These are phyloP conservation scores for Passalora sequoiae DNA, from an alignment of 2,329 filamentous ascomycete genomes.

Conservation along the genomic window DNA sequence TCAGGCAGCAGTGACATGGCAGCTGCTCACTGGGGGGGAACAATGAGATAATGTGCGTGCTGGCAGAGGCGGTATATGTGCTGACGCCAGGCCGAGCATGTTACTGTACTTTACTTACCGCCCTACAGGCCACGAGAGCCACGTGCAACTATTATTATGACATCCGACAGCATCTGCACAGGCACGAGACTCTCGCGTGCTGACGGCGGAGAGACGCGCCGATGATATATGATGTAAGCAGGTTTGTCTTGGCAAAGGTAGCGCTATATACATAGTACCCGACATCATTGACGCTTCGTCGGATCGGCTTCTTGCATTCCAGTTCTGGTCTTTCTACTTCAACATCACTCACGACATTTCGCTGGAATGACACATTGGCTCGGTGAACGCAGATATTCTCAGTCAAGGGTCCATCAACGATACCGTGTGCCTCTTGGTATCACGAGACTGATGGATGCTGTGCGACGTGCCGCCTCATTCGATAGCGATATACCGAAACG, in stretches of 20 bases:
- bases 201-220: too few relatives aligned
- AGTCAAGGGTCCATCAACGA: background rate
- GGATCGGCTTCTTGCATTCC: background rate
- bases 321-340: background rate
- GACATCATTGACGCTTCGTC: too few relatives aligned
- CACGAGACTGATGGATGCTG: background rate
- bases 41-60: background rate
- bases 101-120: too few relatives aligned
- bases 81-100: background rate
- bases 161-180: background rate
- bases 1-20: conserved; percentile 1
- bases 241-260: too few relatives aligned
- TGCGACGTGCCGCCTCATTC: too few relatives aligned
- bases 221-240: too few relatives aligned
- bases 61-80: background rate
- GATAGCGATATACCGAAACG: too few relatives aligned
- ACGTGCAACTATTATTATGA: conserved; percentile 4
- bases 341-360: too few relatives aligned
- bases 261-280: too few relatives aligned
- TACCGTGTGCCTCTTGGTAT: background rate
- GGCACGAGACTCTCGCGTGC: conserved; percentile 2
- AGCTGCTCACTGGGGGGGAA: background rate
- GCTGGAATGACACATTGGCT: too few relatives aligned
- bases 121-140: background rate
- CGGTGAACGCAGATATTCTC: too few relatives aligned